These are phyloP conservation scores for Musa troglodytarum DNA, from an alignment of 176 grass and related monocot genomes.

Conservation along the genomic window DNA sequence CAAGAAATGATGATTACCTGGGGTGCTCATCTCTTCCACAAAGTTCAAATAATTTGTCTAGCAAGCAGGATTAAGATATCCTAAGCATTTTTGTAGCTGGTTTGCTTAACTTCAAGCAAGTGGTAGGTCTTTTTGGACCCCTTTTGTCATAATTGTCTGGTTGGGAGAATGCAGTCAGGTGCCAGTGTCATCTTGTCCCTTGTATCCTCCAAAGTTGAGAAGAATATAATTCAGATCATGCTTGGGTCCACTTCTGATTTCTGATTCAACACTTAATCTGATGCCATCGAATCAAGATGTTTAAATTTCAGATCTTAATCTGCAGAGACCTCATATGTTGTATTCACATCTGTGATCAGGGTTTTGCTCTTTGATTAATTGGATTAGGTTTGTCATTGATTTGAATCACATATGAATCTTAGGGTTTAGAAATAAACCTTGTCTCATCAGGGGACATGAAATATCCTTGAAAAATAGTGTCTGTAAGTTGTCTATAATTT, in stretches of 20 bases:
- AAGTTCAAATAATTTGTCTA: no score
- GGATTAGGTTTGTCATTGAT: no score
- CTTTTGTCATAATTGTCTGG: background rate
- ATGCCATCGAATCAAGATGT: background rate
- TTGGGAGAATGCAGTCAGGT: background rate
- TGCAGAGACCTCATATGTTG: background rate
- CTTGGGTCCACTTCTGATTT: background rate
- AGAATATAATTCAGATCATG: background rate
- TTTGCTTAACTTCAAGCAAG: constrained; percentile 1
- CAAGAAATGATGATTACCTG: background rate
- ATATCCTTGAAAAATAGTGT: no score
- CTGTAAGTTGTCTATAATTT: no score
- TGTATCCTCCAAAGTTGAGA: background rate
- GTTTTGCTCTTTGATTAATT: no score
- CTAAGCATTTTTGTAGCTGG: background rate
- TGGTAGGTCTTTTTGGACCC: background rate
- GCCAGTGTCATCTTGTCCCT: background rate
- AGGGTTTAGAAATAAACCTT: no score
- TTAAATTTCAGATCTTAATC: background rate
- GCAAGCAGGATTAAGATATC: background rate
- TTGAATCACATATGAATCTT: no score
- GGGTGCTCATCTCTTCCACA: no score
- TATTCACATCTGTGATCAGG: no score
- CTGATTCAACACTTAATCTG: background rate
- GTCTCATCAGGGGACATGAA: no score